phyloP scores from a whole-genome alignment of 495 filamentous ascomycete species.

The Aspergillus homomorphus region DNA sequence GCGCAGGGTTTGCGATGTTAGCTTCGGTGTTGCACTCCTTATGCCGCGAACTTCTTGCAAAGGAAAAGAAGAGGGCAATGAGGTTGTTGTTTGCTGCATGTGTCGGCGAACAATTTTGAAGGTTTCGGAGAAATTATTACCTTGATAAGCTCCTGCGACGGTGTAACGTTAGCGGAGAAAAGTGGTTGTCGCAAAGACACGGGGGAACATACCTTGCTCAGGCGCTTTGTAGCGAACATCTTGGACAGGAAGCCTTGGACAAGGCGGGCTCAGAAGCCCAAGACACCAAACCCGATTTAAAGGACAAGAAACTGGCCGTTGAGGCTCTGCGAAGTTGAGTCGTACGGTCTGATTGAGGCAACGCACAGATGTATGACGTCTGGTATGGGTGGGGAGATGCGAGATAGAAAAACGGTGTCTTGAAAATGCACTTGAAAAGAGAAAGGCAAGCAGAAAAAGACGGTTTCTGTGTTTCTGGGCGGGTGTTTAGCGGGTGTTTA shows the following conservation, averaged over 20 bases:
- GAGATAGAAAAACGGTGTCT: background rate
- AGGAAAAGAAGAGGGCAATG: background rate
- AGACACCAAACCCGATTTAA: background rate
- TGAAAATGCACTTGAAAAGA: background rate
- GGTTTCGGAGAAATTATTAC: conserved; percentile 27
- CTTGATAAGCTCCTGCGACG: conserved; percentile 40
- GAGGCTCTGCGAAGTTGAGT: background rate
- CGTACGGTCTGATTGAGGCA: conserved; percentile 4
- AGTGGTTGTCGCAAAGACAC: background rate
- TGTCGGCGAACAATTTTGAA: too few species aligned
- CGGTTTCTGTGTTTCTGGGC: background rate
- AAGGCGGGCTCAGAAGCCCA: background rate
- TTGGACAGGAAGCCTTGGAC: conserved; percentile 6
- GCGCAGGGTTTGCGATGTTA: background rate
- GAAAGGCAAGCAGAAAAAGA: background rate
- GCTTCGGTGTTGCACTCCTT: background rate
- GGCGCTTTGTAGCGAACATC: conserved; percentile 48
- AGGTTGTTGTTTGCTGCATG: too few species aligned
- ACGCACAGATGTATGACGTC: conserved; percentile 23
- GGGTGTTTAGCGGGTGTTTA: background rate
- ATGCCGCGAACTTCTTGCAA: background rate
- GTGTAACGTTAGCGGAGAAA: conserved; percentile 5
- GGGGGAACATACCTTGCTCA: conserved; percentile 42
- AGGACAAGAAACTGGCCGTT: background rate
- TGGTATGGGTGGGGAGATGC: conserved; percentile 17